Evolutionary conservation across 1,284 basidiomycete genomes (phyloP).

Genomic region (Cystobasidium slooffiae): DNA sequence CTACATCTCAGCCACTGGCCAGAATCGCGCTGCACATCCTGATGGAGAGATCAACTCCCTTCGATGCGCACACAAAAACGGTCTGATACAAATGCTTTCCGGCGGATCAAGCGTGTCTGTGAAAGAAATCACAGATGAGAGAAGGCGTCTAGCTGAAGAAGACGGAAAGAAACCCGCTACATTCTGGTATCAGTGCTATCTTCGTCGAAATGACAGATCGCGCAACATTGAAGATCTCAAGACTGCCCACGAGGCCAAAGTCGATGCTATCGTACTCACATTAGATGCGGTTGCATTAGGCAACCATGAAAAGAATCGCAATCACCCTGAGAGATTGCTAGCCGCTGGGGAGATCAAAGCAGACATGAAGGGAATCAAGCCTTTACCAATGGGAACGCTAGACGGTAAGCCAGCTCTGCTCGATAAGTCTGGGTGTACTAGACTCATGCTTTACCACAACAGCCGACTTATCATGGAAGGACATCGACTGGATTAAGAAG

Average conservation of each 20-base stretch:
- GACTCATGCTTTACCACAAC: too few species aligned
- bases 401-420: slow-evolving; percentile 1
- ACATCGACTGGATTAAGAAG: slow-evolving; percentile 60
- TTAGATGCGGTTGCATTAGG: slow-evolving; percentile 37
- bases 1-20: slow-evolving; percentile 75
- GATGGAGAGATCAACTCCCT: slow-evolving; percentile 62
- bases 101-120: slow-evolving; percentile 59
- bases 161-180: slow-evolving; percentile 32
- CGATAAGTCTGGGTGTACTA: too few species aligned
- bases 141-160: slow-evolving; percentile 46
- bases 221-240: slow-evolving; percentile 17
- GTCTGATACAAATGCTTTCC: slow-evolving; percentile 59
- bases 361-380: slow-evolving; percentile 19
- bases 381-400: slow-evolving; percentile 24
- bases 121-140: slow-evolving; percentile 60
- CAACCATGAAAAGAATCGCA: slow-evolving; percentile 25
- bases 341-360: slow-evolving; percentile 19
- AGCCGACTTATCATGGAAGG: slow-evolving; percentile 57
- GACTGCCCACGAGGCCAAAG: slow-evolving; percentile 52
- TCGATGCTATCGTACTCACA: slow-evolving; percentile 54
- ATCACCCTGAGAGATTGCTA: slow-evolving; percentile 25
- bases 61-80: slow-evolving; percentile 56
- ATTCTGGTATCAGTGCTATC: slow-evolving; percentile 57
- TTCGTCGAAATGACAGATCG: slow-evolving; percentile 51
- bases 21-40: slow-evolving; percentile 60